phyloP scores from a whole-genome alignment of 2,329 filamentous ascomycete genomes.

The Penicillium rolfsii region DNA sequence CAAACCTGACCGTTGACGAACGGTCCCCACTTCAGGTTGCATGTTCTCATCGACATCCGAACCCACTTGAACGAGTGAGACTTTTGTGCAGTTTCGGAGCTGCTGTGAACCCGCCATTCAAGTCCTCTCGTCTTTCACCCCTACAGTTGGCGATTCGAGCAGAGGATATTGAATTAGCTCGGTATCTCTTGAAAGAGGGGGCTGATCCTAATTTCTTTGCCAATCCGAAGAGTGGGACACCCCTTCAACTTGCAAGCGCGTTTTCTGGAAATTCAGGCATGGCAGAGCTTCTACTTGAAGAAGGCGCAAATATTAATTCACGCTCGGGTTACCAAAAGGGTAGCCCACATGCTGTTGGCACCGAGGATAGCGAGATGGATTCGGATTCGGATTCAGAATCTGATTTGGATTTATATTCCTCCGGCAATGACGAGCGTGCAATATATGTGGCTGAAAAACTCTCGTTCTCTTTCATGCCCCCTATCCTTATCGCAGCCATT shows the following conservation, averaged over 20 bases:
- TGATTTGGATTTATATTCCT: background rate
- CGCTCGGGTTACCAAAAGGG: conserved; percentile 9
- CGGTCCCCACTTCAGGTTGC: conserved; percentile 10
- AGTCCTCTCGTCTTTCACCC: background rate
- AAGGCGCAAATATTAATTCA: conserved; percentile 20
- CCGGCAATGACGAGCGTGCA: conserved; percentile 3
- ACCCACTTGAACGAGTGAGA: conserved; percentile 16
- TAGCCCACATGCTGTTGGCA: background rate
- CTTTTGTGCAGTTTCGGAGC: conserved; percentile 24
- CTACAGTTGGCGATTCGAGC: conserved; percentile 1
- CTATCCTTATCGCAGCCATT: conserved; percentile 28
- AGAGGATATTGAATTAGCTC: conserved; percentile 3
- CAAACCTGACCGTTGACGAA: conserved; percentile 15
- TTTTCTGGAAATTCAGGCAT: conserved; percentile 10
- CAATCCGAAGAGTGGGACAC: conserved; percentile 8
- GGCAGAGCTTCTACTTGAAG: conserved; percentile 20
- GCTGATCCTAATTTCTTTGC: conserved; percentile 9
- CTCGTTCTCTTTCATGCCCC: conserved; percentile 10
- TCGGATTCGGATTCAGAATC: background rate
- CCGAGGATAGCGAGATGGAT: conserved; percentile 4
- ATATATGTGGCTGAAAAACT: background rate
- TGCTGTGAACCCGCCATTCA: conserved; percentile 16
- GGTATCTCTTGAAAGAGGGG: conserved; percentile 4
- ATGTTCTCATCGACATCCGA: background rate
- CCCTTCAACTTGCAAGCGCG: conserved; percentile 20